These are phyloP conservation scores for Colletotrichum sp. DNA, from an alignment of 2,329 filamentous ascomycete genomes.

Conservation along the genomic window DNA sequence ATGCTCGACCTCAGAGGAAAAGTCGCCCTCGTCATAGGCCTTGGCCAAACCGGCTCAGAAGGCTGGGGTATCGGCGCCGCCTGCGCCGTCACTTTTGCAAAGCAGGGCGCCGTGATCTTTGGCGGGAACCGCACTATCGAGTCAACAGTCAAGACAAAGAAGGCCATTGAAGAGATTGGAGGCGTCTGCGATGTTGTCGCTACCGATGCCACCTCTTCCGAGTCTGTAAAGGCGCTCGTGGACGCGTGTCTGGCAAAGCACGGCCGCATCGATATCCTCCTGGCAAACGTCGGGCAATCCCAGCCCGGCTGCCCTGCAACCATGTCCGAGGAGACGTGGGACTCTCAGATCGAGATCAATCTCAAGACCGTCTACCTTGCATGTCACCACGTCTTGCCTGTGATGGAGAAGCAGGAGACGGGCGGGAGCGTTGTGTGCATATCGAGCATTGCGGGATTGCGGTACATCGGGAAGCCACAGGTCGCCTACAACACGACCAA, in stretches of 20 bases:
- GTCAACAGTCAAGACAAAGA: conserved; percentile 41
- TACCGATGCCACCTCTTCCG: conserved; percentile 56
- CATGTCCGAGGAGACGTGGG: conserved; percentile 55
- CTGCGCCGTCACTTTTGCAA: conserved; percentile 50
- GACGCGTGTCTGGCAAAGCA: conserved; percentile 55
- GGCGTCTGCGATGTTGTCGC: conserved; percentile 44
- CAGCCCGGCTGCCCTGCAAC: conserved; percentile 55
- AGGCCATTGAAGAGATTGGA: conserved; percentile 38
- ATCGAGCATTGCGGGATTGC: conserved; percentile 52
- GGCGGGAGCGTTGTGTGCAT: conserved; percentile 51
- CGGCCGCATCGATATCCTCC: conserved; percentile 62
- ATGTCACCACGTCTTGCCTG: conserved; percentile 55
- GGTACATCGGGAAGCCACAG: conserved; percentile 54
- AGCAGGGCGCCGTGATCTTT: conserved; percentile 52
- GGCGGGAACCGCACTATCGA: conserved; percentile 53
- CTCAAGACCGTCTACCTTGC: conserved; percentile 60
- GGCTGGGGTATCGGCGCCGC: conserved; percentile 58
- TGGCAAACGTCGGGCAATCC: conserved; percentile 65
- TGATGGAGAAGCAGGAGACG: conserved; percentile 53
- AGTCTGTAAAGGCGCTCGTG: conserved; percentile 57
- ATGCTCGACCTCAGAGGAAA: conserved; percentile 43
- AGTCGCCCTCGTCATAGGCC: conserved; percentile 49
- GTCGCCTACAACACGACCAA: conserved; percentile 59
- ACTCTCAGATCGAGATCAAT: conserved; percentile 58
- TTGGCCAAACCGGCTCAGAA: conserved; percentile 46